Evolutionary conservation across 495 filamentous ascomycete species (phyloP).

Genomic region (Rhypophila decipiens): DNA sequence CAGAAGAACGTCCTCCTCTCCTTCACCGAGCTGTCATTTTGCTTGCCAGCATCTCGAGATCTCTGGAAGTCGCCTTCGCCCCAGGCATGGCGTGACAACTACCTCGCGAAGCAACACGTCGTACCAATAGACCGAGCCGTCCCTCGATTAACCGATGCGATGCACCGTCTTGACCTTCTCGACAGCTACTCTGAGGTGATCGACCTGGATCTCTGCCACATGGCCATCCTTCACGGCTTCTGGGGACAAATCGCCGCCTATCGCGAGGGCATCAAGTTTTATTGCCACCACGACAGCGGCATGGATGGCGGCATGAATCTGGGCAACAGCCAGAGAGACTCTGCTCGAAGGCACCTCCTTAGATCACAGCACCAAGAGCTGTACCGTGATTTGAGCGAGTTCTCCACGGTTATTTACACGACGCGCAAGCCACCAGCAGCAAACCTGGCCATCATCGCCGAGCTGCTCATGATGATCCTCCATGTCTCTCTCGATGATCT

Average conservation of each 20-base stretch:
- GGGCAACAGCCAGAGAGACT: background rate
- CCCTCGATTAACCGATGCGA: conserved; percentile 10
- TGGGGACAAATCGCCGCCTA: conserved; percentile 51
- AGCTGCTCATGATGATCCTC: conserved; percentile 48
- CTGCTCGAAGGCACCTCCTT: conserved; percentile 6
- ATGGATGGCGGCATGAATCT: background rate
- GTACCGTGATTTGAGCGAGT: conserved; percentile 11
- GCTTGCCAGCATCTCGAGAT: conserved; percentile 39
- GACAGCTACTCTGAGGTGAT: conserved; percentile 24
- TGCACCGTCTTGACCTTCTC: conserved; percentile 20
- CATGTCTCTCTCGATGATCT: conserved; percentile 55
- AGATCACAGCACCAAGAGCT: conserved; percentile 13
- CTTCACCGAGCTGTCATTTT: conserved; percentile 51
- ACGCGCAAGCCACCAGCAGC: background rate
- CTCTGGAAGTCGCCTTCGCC: conserved; percentile 49
- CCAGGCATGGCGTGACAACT: conserved; percentile 42
- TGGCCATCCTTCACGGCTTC: conserved; percentile 42
- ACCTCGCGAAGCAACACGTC: conserved; percentile 17
- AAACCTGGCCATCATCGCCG: conserved; percentile 19
- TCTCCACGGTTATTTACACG: conserved; percentile 7
- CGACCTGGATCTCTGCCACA: conserved; percentile 41
- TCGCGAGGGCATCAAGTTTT: conserved; percentile 33
- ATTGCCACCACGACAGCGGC: conserved; percentile 5
- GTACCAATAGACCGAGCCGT: conserved; percentile 2
- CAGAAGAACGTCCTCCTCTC: conserved; percentile 47